phyloP scores from a whole-genome alignment of 2,329 filamentous ascomycete species.

The Trichoderma sp. region DNA sequence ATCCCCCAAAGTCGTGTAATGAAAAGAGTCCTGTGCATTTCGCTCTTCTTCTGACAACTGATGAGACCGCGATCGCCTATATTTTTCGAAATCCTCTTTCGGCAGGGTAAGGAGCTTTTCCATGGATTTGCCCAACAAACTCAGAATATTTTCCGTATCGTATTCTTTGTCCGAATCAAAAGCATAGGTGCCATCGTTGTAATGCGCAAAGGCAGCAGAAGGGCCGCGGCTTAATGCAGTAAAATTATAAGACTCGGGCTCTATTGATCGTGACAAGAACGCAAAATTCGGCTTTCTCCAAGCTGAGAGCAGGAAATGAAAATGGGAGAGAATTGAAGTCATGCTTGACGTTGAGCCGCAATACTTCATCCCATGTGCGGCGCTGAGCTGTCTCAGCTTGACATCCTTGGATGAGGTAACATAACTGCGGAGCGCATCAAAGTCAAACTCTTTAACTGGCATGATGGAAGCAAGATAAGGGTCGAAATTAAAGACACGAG shows the following conservation, averaged over 20 bases:
- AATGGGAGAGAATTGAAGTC: constrained; percentile 82
- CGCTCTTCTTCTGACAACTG: constrained; percentile 69
- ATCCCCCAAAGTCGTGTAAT: constrained; percentile 82
- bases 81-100: constrained; percentile 80
- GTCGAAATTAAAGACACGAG: constrained; percentile 93
- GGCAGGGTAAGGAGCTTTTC: constrained; percentile 88
- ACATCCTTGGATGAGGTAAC: constrained; percentile 86
- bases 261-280: constrained; percentile 66
- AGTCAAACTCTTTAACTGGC: constrained; percentile 91
- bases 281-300: constrained; percentile 71
- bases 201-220: constrained; percentile 75
- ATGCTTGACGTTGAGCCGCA: constrained; percentile 96
- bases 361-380: constrained; percentile 69
- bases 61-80: constrained; percentile 65
- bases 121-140: constrained; percentile 91
- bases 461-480: constrained; percentile 91
- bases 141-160: constrained; percentile 79
- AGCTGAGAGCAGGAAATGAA: constrained; percentile 83
- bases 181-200: constrained; percentile 81
- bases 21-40: constrained; percentile 71
- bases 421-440: constrained; percentile 78
- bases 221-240: constrained; percentile 71
- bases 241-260: constrained; percentile 59
- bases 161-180: constrained; percentile 95
- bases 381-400: constrained; percentile 66